Base-by-base conservation (phyloP, 2,329 filamentous ascomycete genomes). In the Colletotrichum lindemuthianum region DNA sequence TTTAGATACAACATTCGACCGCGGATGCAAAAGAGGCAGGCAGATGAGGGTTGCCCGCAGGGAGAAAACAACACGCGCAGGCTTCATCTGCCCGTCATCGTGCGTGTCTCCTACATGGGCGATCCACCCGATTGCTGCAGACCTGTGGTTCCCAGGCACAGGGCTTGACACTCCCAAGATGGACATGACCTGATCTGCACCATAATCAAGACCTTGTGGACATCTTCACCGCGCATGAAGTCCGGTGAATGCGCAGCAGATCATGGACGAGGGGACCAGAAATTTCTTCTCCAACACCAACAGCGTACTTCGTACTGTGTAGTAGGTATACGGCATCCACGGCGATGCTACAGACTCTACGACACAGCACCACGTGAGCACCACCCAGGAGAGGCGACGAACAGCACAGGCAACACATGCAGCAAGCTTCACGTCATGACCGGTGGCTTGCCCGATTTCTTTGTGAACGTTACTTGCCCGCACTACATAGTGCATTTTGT, bases 101-200 rank as follows among this genome's bases (percentile, higher is more conserved):
- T 48, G 37, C 44, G 44, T 44, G 56, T 63, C 60, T 64, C 56
- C 54, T 41, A 51, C 61, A 55, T 16, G 44, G 24, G 33, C 50
- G 61, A 51, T 60, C 57, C 61, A 65, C 57, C 57, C 50, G 40
- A 50, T 50, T 60, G 61, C 57, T 60, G 57, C 57, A 65, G 61
- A 65, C 6, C 49, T 56, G 57, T 65, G 57, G 57, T 40, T 40
- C 61, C 51, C 24, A 36, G 39, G 33, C 39, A 40, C 33, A 47
- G 45, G 45, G 8, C 45, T 47, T 39, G 50, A 52, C 39, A 55
- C 49, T 36, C 45, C 47, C 49, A 37, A 41, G 13, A 13, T 51
- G 8, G 39, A 34, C 40, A 4, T 24, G 24, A 24, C 24, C 24
- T 24, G 24, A 24, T 3, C 24, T 24, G 24, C 24, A 24, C 24